phyloP scores from a whole-genome alignment of 108 stramenopile genomes.

The Phaeodactylum tricornutum region DNA sequence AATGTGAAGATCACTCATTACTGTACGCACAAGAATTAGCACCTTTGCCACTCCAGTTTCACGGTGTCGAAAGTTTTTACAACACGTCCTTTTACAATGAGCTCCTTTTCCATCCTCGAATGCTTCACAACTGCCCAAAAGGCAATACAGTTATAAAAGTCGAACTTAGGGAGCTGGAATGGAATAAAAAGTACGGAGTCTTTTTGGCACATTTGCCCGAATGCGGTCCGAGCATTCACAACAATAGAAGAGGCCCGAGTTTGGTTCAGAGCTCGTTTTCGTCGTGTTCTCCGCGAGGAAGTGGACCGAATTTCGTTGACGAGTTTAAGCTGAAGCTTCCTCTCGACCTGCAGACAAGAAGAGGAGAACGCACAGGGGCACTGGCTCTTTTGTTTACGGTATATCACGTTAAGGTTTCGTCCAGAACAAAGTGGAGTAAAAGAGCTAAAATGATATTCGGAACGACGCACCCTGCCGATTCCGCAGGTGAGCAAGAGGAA shows the following conservation, averaged over 20 bases:
- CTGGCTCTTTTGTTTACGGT: constrained; percentile 57
- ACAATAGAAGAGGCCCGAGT: constrained; percentile 64
- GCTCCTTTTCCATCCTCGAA: constrained; percentile 59
- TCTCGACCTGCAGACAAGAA: constrained; percentile 27
- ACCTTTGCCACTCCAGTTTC: constrained; percentile 42
- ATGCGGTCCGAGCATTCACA: constrained; percentile 52
- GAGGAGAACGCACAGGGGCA: constrained; percentile 8
- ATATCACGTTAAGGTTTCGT: constrained; percentile 38
- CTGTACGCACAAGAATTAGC: constrained; percentile 73
- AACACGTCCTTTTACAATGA: constrained; percentile 78
- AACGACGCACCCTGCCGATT: no score
- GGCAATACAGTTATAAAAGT: constrained; percentile 69
- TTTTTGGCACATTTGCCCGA: constrained; percentile 42
- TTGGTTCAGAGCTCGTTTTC: constrained; percentile 60
- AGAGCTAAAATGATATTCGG: constrained; percentile 1
- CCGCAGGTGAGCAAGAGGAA: neutral
- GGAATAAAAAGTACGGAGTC: constrained; percentile 35
- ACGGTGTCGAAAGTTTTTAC: constrained; percentile 39
- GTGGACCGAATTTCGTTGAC: constrained; percentile 57
- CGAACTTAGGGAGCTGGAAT: constrained; percentile 63
- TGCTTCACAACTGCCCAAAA: constrained; percentile 57
- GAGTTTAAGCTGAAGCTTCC: constrained; percentile 84
- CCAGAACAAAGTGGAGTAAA: constrained; percentile 21
- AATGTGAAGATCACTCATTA: constrained; percentile 5
- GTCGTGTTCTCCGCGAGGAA: constrained; percentile 49